Evolutionary conservation across 2,329 filamentous ascomycete species (phyloP), one percentile per base, ranked within the genome.

Genomic region (Stagonosporopsis rhizophila): DNA sequence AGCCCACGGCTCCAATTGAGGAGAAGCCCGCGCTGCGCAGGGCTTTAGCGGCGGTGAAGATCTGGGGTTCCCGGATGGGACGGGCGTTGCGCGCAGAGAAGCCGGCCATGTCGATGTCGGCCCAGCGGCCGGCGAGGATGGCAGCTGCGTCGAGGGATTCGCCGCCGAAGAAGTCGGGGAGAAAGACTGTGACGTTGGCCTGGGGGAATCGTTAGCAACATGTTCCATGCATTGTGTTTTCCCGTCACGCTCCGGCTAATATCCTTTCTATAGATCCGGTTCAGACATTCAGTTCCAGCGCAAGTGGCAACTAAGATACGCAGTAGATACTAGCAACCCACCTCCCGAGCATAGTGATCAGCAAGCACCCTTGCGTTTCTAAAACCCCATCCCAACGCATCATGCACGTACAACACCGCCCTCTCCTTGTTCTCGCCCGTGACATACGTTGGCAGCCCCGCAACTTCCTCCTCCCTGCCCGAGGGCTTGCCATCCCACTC

Each of bases 341-440:
- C 58, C 52, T 70, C 66, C 19, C 68, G 66, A 41, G 79, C 78
- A 61, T 80, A 80, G 17, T 73, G 62, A 55, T 81, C 79, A 6
- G 78, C 78, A 7, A 81, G 71, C 1, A 81, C 69, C 20, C 79
- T 72, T 22, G 71, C 68, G 60, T 81, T 81, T 30, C 64, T 63
- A 52, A 80, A 76, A 38, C 72, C 69, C 73, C 74, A 81, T 48
- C 79, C 79, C 52, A 80, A 77, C 58, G 81, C 74, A 74, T 64
- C 64, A 19, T 66, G 59, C 62, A 81, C 68, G 73, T 53, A 58
- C 17, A 67, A 52, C 23, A 82, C 72, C 42, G 82, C 70, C 2
- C 71, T 71, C 52, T 77, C 77, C 1, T 46, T 6, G 17, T 64
- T 67, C 7, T 75, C 72, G 46, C 77, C 77, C 4, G 79, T 70